phyloP scores from a whole-genome alignment of 1,139 yeast genomes.

The Diutina mesorugosa region DNA sequence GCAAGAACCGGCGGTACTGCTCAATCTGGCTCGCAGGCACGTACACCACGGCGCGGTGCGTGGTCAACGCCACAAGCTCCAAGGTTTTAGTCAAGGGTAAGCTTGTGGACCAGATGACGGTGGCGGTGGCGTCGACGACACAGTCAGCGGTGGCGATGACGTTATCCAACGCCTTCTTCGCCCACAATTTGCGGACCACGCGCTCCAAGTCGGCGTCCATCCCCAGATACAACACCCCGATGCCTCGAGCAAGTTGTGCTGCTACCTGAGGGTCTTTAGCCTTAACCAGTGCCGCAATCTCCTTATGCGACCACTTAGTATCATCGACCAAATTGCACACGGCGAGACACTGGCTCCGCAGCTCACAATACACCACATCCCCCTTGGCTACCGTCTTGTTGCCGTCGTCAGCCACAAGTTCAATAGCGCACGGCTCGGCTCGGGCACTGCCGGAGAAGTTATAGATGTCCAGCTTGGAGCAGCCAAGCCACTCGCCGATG shows the following conservation, averaged over 20 bases:
- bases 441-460: conserved; percentile 62
- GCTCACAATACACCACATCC: not conserved
- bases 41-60: not conserved
- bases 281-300: not conserved
- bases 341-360: not conserved
- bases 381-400: not conserved
- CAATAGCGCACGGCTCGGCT: conserved; percentile 18
- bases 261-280: not conserved
- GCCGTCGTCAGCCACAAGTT: not conserved
- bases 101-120: not conserved
- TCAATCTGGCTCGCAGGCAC: conserved; percentile 33
- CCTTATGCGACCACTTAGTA: not conserved
- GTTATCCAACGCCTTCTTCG: not conserved
- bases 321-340: not conserved
- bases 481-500: conserved; percentile 80
- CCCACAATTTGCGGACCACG: not conserved
- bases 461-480: conserved; percentile 41
- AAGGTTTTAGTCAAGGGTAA: not conserved
- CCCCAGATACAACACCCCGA: not conserved
- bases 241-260: not conserved
- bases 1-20: conserved; percentile 61
- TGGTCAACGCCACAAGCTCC: not conserved
- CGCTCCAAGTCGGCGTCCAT: not conserved
- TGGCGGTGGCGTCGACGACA: not conserved
- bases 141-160: not conserved